Percentiles rank a stretch among this genome's conserved stretches.
Conservation (phyloP, 805 yeast genomes). For the Candida boleticola region DNA sequence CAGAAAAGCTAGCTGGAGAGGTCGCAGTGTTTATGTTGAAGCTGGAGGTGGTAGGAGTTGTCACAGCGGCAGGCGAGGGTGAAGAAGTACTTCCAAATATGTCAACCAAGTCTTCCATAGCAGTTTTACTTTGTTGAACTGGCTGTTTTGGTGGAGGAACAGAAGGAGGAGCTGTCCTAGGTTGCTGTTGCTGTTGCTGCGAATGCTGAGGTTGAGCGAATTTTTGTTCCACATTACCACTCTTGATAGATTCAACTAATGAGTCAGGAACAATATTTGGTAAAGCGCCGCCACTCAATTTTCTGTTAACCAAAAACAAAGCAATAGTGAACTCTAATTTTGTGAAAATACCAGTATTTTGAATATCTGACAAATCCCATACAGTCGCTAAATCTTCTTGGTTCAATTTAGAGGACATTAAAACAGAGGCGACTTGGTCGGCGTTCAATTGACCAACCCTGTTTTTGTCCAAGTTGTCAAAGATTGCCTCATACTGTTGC, state of each 20-base stretch:
- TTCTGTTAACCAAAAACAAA: slow-evolving; percentile 86
- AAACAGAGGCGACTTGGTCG: slow-evolving; percentile 80
- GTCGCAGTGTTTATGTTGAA: slow-evolving; percentile 8
- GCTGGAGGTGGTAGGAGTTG: neutral
- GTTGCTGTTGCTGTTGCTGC: slow-evolving; percentile 1
- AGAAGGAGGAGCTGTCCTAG: slow-evolving; percentile 4
- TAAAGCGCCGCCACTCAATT: slow-evolving; percentile 69
- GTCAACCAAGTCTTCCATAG: slow-evolving; percentile 66
- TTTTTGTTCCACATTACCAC: neutral
- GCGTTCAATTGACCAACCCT: slow-evolving; percentile 66
- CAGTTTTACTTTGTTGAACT: slow-evolving; percentile 30
- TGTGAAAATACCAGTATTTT: slow-evolving; percentile 79
- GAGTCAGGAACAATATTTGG: slow-evolving; percentile 77
- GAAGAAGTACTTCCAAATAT: slow-evolving; percentile 37
- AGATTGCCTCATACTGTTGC: slow-evolving; percentile 75
- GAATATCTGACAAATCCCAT: slow-evolving; percentile 94
- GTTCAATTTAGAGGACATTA: slow-evolving; percentile 81
- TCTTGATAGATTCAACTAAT: slow-evolving; percentile 38
- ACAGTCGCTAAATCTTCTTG: slow-evolving; percentile 83
- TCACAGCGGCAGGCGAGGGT: slow-evolving; percentile 5
- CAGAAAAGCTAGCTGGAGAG: slow-evolving; percentile 12
- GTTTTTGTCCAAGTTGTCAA: slow-evolving; percentile 70
- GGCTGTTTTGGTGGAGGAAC: slow-evolving; percentile 21
- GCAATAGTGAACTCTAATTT: slow-evolving; percentile 88
- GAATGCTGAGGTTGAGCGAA: slow-evolving; percentile 4